Base-by-base conservation (phyloP, 2,329 filamentous ascomycete species). In the Aspergillaceae sp. region DNA sequence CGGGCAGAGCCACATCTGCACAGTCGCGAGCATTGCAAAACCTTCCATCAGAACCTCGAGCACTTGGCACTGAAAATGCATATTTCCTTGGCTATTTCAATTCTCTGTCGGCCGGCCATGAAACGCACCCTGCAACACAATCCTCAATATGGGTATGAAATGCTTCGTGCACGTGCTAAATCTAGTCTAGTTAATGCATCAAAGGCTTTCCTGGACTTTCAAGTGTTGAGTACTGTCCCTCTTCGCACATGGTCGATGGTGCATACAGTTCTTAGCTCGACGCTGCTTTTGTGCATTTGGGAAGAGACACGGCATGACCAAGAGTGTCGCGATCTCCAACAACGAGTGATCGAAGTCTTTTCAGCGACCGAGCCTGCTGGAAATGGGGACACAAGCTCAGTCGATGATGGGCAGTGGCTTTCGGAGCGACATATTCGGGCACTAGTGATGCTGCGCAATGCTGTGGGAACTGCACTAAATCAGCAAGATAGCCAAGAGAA, bases 31-130 rank as follows among this genome's bases (percentile, higher is more conserved):
- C 67, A 56, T 6, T 68, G 66, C 41, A 52, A 49, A 34, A 58
- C 48, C 1, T 44, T 64, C 7, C 64, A 63, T 3, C 73, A 80
- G 42, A 74, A 76, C 43, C 62, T 79, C 1, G 75, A 80, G 53
- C 73, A 78, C 48, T 74, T 77, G 62, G 75, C 73, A 0, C 57
- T 80, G 4, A 77, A 77, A 51, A 67, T 80, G 41, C 74, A 79
- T 56, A 69, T 73, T 26, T 77, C 74, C 1, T 79, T 78, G 57
- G 72, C 74, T 36, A 70, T 74, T 32, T 79, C 76, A 1, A 75
- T 79, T 51, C 65, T 79, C 4, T 79, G 75, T 51, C 73, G 77
- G 3, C 75, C 76, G 5, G 76, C 76, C 2, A 71, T 80, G 54
- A 77, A 72, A 53, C 51, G 52, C 7, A 48, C 46, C 2, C 41